A percentile compares a stretch with the other conserved stretches of the same genome.
phyloP scores from a whole-genome alignment of 2,329 filamentous ascomycete species.

The Exophiala sp. region DNA sequence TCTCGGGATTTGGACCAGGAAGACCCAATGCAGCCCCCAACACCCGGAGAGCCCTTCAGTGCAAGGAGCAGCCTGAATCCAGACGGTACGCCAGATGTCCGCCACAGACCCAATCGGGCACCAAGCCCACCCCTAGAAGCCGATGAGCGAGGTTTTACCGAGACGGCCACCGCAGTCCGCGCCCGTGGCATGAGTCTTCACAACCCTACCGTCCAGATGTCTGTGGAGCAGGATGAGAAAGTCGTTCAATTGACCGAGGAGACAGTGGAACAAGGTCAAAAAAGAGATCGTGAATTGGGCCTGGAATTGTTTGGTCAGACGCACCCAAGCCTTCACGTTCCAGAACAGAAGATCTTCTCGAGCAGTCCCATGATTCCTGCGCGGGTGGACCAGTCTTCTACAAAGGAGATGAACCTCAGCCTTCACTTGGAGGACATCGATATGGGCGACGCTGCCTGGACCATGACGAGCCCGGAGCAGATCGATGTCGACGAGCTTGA shows the following conservation, averaged over 20 bases:
- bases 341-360: conserved; percentile 30
- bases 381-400: conserved; percentile 15
- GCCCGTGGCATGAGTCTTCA: conserved; percentile 50
- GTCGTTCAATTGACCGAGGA: conserved; percentile 30
- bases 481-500: conserved; percentile 93
- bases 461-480: conserved; percentile 72
- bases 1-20: conserved; percentile 80
- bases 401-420: conserved; percentile 36
- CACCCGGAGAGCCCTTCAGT: conserved; percentile 64
- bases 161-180: conserved; percentile 82
- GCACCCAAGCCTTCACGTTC: conserved; percentile 49
- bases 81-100: conserved; percentile 32
- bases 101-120: conserved; percentile 56
- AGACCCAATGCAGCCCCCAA: conserved; percentile 53
- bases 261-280: conserved; percentile 43
- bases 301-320: conserved; percentile 45
- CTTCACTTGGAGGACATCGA: conserved; percentile 47
- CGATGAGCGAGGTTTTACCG: conserved; percentile 94
- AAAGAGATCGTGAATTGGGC: conserved; percentile 34
- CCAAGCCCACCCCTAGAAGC: conserved; percentile 85
- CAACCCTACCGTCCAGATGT: conserved; percentile 36
- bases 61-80: conserved; percentile 38
- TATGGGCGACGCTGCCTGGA: conserved; percentile 53
- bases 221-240: conserved; percentile 37
- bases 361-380: conserved; percentile 37